A percentile compares a stretch with the other conserved stretches of the same genome.
Conservation (phyloP, 257 asterid species). For the Rehmannia glutinosa region DNA sequence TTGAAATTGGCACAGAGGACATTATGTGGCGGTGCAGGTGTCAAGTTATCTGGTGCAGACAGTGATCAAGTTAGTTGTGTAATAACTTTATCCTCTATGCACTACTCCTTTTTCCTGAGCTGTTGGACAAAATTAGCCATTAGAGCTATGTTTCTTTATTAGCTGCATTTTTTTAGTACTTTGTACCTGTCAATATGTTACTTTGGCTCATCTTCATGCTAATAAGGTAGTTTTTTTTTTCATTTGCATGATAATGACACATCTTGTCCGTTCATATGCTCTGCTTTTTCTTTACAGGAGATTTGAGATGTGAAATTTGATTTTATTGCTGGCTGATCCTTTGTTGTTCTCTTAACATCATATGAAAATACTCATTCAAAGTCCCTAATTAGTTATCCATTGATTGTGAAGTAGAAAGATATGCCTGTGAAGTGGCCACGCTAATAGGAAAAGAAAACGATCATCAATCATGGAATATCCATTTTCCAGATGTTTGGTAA, state of each 20-base stretch:
- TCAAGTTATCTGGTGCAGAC: slow-evolving; percentile 29
- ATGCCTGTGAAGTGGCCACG: neutral
- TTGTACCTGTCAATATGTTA: neutral
- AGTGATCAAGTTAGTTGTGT: slow-evolving; percentile 33
- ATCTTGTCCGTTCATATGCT: neutral
- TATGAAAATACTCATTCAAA: neutral
- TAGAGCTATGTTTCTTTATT: neutral
- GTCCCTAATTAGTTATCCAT: neutral
- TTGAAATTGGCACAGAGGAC: slow-evolving; percentile 42
- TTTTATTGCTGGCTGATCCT: neutral
- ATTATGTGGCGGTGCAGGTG: slow-evolving; percentile 43
- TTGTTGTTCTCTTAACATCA: neutral
- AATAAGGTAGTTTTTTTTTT: neutral
- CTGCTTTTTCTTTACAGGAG: neutral
- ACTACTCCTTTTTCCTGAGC: neutral
- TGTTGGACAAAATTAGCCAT: neutral
- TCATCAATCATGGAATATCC: too few species aligned
- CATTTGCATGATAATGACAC: neutral
- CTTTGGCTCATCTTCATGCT: neutral
- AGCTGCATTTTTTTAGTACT: neutral
- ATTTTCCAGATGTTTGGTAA: neutral
- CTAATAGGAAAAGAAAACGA: neutral
- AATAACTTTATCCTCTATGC: neutral
- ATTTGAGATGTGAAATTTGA: neutral
- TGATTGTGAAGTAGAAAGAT: neutral